These are phyloP conservation scores for Penicillium sp. DNA, from an alignment of 2,329 filamentous ascomycete genomes.

Conservation along the genomic window DNA sequence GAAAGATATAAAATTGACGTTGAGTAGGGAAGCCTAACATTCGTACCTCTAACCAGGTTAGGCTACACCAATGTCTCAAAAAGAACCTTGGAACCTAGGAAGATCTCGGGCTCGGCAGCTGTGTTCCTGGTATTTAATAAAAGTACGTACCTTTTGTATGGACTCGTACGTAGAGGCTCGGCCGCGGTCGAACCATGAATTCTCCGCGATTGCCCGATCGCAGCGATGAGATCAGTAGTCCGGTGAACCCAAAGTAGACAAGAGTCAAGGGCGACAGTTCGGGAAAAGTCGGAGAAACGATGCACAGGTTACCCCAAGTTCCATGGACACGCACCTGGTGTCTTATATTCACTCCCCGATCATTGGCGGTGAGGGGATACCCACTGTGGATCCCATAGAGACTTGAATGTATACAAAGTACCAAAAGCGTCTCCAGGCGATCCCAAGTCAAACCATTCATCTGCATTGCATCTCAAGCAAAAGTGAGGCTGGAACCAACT, in stretches of 20 bases:
- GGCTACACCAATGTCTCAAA: too few relatives aligned
- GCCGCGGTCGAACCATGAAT: neutral
- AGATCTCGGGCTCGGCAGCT: neutral
- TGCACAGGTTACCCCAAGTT: neutral
- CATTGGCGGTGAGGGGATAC: conserved; percentile 26
- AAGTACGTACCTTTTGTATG: neutral
- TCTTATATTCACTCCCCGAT: conserved; percentile 5
- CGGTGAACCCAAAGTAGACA: conserved; percentile 38
- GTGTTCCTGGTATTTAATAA: neutral
- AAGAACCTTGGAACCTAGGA: neutral
- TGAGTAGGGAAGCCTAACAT: neutral
- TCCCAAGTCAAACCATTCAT: neutral
- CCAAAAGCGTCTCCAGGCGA: neutral
- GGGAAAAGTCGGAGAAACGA: conserved; percentile 24
- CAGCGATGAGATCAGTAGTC: conserved; percentile 11
- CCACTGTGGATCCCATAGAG: conserved; percentile 10
- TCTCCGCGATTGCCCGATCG: conserved; percentile 23
- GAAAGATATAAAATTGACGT: neutral
- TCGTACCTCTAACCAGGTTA: too few relatives aligned
- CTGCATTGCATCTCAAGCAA: too few relatives aligned
- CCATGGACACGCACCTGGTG: neutral
- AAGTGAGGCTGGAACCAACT: too few relatives aligned
- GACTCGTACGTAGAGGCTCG: neutral
- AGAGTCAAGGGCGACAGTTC: conserved; percentile 15
- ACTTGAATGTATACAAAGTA: neutral